Conservation (phyloP, 805 yeast species). For the Saccharomycopsis sp. region DNA sequence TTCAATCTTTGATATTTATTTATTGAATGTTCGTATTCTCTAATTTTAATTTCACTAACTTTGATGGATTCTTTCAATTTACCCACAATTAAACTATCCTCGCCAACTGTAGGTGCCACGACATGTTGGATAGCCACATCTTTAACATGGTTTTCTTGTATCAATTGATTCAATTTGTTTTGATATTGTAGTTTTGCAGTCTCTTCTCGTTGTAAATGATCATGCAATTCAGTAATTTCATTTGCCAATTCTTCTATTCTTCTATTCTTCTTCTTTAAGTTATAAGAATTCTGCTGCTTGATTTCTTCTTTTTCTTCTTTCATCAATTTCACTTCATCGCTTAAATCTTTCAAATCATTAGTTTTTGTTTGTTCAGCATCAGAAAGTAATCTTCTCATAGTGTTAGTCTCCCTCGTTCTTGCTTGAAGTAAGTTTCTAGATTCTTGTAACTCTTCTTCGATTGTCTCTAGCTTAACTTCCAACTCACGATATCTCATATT, state of each 20-base stretch:
- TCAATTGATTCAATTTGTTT: slow-evolving; percentile 6
- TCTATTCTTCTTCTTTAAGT: slow-evolving; percentile 49
- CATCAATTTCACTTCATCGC: slow-evolving; percentile 41
- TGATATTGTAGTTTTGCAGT: slow-evolving; percentile 24
- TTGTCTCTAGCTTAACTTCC: slow-evolving; percentile 48
- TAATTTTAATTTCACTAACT: slow-evolving; percentile 41
- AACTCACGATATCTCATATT: slow-evolving; percentile 61
- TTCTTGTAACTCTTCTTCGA: slow-evolving; percentile 81
- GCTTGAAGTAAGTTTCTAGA: slow-evolving; percentile 68
- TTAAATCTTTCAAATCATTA: slow-evolving; percentile 46
- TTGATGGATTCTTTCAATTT: slow-evolving; percentile 50
- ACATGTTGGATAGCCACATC: slow-evolving; percentile 21
- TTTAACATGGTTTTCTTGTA: slow-evolving; percentile 3
- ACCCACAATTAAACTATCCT: slow-evolving; percentile 24
- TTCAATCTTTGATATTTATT: slow-evolving; percentile 49
- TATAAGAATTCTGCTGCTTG: slow-evolving; percentile 45
- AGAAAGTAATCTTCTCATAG: slow-evolving; percentile 58
- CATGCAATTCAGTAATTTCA: slow-evolving; percentile 33
- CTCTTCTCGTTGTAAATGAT: slow-evolving; percentile 20
- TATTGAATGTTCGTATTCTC: slow-evolving; percentile 51
- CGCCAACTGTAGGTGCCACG: too few species aligned
- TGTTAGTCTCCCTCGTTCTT: slow-evolving; percentile 68
- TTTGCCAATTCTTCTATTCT: slow-evolving; percentile 59
- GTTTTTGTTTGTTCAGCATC: slow-evolving; percentile 61
- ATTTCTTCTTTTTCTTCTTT: slow-evolving; percentile 56